A percentile compares a stretch with the other conserved stretches of the same genome.
Conservation (phyloP, 2,329 filamentous ascomycete species). For the Fusarium liriodendri region DNA sequence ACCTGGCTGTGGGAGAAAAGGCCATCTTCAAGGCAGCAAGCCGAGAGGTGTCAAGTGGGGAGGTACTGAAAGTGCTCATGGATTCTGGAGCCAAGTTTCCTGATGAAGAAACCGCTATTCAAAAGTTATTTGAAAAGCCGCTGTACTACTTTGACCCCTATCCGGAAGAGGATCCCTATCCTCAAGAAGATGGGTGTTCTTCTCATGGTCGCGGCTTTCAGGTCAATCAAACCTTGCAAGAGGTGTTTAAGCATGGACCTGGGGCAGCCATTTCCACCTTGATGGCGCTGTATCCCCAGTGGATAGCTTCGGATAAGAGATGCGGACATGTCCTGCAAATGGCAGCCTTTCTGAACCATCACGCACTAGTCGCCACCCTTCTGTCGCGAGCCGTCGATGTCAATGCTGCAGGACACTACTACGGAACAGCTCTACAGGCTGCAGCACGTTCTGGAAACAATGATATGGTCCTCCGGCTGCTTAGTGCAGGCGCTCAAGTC, state of each 20-base stretch:
- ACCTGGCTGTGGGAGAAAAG: neutral
- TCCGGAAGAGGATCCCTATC: neutral
- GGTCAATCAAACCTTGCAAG: neutral
- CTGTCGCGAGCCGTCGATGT: constrained; percentile 8
- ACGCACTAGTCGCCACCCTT: neutral
- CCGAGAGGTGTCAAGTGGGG: neutral
- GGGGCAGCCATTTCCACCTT: neutral
- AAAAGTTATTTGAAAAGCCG: neutral
- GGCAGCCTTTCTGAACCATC: neutral
- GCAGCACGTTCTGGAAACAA: constrained; percentile 10
- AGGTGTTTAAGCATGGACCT: constrained; percentile 12
- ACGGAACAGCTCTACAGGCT: constrained; percentile 18
- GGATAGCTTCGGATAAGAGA: neutral
- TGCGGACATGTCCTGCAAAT: constrained; percentile 16
- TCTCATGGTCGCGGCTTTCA: neutral
- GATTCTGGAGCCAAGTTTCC: neutral
- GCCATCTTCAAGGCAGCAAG: neutral
- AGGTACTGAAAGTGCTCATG: neutral
- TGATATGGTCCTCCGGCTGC: neutral
- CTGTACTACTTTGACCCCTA: neutral
- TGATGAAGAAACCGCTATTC: neutral
- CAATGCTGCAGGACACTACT: constrained; percentile 15
- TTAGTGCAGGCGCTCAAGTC: constrained; percentile 2
- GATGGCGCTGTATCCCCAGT: neutral
- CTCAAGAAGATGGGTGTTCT: neutral